phyloP scores from a whole-genome alignment of 345 rosid genomes.

The Eucalyptus fibrosa region DNA sequence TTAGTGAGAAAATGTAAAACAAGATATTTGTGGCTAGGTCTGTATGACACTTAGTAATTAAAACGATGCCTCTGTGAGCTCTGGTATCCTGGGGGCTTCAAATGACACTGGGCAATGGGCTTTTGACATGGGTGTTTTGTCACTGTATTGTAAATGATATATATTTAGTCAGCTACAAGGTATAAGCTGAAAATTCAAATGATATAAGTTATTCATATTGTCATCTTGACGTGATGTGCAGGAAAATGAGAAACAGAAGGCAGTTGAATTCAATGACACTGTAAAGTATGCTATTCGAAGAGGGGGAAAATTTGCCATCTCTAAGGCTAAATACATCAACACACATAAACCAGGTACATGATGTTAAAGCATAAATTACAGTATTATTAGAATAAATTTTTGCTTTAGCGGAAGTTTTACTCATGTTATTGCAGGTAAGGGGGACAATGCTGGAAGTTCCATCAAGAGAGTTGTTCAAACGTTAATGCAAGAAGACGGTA shows the following conservation, averaged over 20 bases:
- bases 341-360: background rate
- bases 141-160: background rate
- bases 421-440: background rate
- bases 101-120: background rate
- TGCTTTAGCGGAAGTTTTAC: background rate
- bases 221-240: background rate
- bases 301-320: background rate
- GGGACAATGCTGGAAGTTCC: background rate
- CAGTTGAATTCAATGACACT: background rate
- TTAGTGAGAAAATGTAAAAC: background rate
- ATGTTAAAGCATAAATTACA: background rate
- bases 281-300: background rate
- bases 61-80: background rate
- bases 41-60: background rate
- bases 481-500: background rate
- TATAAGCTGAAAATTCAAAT: background rate
- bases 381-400: background rate
- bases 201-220: background rate
- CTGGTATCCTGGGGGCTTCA: background rate
- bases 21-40: background rate
- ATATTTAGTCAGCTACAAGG: background rate
- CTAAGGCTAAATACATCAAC: background rate
- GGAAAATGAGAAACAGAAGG: background rate
- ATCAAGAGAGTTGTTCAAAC: background rate
- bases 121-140: background rate